These are phyloP conservation scores for Pichia californica DNA, from an alignment of 805 yeast species.

Conservation along the genomic window DNA sequence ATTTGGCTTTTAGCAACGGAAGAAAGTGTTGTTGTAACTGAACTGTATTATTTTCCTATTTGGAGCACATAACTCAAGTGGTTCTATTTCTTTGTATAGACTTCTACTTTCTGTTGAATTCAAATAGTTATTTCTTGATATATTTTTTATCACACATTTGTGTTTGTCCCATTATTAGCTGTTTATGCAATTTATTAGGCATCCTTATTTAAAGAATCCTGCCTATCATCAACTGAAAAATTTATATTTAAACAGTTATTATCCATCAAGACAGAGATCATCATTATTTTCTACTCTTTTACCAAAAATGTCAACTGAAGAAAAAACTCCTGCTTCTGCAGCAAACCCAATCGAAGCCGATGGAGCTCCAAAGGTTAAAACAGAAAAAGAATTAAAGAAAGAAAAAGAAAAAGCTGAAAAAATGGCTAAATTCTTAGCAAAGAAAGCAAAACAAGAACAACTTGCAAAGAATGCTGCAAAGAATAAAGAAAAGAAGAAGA, in stretches of 20 bases:
- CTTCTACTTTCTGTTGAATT: neutral
- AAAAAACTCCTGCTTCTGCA: constrained; percentile 11
- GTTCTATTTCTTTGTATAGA: constrained; percentile 6
- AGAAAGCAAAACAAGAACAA: constrained; percentile 65
- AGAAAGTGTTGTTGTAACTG: no score
- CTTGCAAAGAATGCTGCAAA: constrained; percentile 41
- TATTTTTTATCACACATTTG: no score
- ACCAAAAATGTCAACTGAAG: constrained; percentile 25
- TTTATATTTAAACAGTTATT: neutral
- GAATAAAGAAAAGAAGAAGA: constrained; percentile 51
- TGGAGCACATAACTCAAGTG: neutral
- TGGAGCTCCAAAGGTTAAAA: constrained; percentile 36
- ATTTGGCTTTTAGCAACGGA: no score
- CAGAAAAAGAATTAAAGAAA: constrained; percentile 67
- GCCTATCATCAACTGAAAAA: constrained; percentile 5
- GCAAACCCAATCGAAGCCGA: constrained; percentile 23
- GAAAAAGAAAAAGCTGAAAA: constrained; percentile 55
- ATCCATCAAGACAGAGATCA: constrained; percentile 7
- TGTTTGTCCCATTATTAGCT: neutral
- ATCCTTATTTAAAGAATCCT: constrained; percentile 5
- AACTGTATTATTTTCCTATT: no score
- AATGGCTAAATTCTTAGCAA: constrained; percentile 66
- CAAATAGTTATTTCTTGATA: no score
- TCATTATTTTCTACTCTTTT: constrained; percentile 1
- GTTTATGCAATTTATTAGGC: constrained; percentile 23